phyloP scores from a whole-genome alignment of 2,329 filamentous ascomycete species.

The Hysterium pulicare region DNA sequence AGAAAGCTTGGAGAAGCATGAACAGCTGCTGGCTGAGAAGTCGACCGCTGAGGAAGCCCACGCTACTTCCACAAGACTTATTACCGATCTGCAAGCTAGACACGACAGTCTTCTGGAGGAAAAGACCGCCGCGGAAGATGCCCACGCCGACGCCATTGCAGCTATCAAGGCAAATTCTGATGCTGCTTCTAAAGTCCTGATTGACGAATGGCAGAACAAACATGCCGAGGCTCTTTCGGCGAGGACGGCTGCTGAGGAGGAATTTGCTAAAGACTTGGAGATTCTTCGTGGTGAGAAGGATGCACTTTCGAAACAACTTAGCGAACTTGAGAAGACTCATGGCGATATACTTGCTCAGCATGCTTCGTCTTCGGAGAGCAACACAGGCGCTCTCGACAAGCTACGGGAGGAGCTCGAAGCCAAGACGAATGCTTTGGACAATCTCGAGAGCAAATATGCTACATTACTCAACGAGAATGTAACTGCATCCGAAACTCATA shows the following conservation, averaged over 20 bases:
- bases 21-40: constrained; percentile 19
- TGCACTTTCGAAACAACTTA: constrained; percentile 20
- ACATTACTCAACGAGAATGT: constrained; percentile 24
- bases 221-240: constrained; percentile 17
- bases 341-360: constrained; percentile 26
- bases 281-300: constrained; percentile 16
- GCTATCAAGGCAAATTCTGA: constrained; percentile 30
- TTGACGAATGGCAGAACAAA: constrained; percentile 22
- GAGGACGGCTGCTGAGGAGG: constrained; percentile 14
- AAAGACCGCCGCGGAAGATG: constrained; percentile 27
- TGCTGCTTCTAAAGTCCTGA: constrained; percentile 20
- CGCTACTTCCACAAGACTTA: constrained; percentile 5
- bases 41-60: constrained; percentile 13
- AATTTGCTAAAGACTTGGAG: constrained; percentile 19
- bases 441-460: constrained; percentile 30
- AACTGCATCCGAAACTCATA: background rate
- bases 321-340: constrained; percentile 31
- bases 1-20: constrained; percentile 22
- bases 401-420: constrained; percentile 17
- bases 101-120: constrained; percentile 27
- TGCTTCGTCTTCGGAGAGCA: constrained; percentile 10
- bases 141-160: constrained; percentile 26
- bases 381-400: constrained; percentile 18
- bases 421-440: constrained; percentile 23
- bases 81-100: constrained; percentile 28